Evolutionary conservation across 257 asterid species (phyloP).

Genomic region (Petunia axillaris): DNA sequence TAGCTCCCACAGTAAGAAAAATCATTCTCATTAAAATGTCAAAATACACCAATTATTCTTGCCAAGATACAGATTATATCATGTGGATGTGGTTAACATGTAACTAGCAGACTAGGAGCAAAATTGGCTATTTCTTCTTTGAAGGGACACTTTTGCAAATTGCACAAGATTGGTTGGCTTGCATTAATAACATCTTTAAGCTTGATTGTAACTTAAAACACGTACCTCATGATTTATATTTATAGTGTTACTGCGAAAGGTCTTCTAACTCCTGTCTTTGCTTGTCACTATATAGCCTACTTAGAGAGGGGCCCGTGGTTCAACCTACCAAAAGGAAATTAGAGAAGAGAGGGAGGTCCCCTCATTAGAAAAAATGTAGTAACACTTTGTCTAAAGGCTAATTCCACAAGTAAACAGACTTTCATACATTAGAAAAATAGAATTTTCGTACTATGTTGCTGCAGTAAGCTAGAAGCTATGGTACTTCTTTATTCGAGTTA

Average conservation of each 20-base stretch:
- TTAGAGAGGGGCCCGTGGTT: background rate
- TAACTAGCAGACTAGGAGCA: background rate
- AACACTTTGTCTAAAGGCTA: background rate
- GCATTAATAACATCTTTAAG: background rate
- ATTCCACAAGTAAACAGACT: background rate
- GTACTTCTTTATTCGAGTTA: background rate
- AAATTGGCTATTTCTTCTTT: slow-evolving; percentile 9
- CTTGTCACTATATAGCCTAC: background rate
- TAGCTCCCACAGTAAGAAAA: background rate
- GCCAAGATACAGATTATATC: background rate
- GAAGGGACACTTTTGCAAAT: slow-evolving; percentile 13
- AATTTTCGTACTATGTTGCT: background rate
- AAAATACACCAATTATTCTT: background rate
- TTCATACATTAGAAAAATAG: background rate
- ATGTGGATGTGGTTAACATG: background rate
- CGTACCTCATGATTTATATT: background rate
- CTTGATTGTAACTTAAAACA: slow-evolving; percentile 9
- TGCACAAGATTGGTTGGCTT: background rate
- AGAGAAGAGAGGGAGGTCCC: background rate
- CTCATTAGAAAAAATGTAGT: background rate
- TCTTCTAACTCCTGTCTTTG: background rate
- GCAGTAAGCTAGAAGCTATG: background rate
- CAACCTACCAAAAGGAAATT: background rate
- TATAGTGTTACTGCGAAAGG: background rate
- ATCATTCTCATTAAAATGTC: too few species aligned